Conservation (phyloP, 371 early-diverging fungal genomes). For the Mucor ambiguus region DNA sequence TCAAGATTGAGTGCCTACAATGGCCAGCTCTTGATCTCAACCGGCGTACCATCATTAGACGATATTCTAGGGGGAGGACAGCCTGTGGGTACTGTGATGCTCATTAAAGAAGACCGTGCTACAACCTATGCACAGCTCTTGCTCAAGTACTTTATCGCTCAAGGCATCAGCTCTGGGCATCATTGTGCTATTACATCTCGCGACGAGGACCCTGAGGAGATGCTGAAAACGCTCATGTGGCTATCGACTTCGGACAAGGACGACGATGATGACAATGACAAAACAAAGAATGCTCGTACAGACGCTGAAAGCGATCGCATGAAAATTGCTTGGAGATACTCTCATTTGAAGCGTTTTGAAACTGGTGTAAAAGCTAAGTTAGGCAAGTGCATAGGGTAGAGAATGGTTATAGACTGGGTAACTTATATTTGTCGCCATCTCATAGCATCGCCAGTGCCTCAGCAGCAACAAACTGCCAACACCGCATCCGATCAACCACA, state of each 20-base stretch:
- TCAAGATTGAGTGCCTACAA: conserved; percentile 80
- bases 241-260: conserved; percentile 51
- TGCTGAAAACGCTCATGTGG: conserved; percentile 65
- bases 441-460: conserved; percentile 30
- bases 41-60: conserved; percentile 89
- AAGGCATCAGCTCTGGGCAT: conserved; percentile 82
- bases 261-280: conserved; percentile 57
- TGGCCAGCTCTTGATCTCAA: conserved; percentile 79
- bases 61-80: conserved; percentile 88
- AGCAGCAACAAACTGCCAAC: conserved; percentile 9
- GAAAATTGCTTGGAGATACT: conserved; percentile 95
- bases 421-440: background rate
- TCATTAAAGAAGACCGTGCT: conserved; percentile 82
- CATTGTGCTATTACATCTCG: conserved; percentile 69
- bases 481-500: conserved; percentile 9
- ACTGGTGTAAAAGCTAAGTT: conserved; percentile 40
- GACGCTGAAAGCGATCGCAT: conserved; percentile 64
- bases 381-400: conserved; percentile 21
- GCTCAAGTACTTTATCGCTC: conserved; percentile 81
- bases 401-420: background rate
- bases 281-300: conserved; percentile 32
- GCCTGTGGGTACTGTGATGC: conserved; percentile 79
- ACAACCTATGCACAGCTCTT: conserved; percentile 86
- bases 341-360: conserved; percentile 72
- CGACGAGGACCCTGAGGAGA: conserved; percentile 62